phyloP scores from a whole-genome alignment of 2,329 filamentous ascomycete genomes.

The Metarhizium guizhouense region DNA sequence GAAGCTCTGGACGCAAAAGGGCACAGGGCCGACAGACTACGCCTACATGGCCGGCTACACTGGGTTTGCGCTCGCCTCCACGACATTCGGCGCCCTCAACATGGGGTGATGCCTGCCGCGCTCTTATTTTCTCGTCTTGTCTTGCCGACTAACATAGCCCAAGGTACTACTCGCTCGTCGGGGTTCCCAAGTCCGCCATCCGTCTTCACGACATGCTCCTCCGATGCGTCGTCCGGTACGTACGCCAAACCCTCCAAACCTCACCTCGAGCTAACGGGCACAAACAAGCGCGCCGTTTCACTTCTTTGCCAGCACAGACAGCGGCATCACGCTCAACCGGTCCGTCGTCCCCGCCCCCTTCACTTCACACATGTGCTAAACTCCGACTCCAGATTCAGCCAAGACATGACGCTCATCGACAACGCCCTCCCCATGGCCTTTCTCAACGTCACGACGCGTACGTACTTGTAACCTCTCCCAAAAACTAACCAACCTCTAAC shows the following conservation, averaged over 20 bases:
- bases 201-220: constrained; percentile 13
- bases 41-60: constrained; percentile 16
- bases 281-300: constrained; percentile 22
- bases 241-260: background rate
- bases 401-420: constrained; percentile 34
- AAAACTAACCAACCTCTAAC: background rate
- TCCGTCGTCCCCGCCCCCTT: background rate
- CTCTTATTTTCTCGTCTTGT: too few relatives aligned
- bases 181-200: constrained; percentile 14
- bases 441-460: constrained; percentile 19
- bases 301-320: constrained; percentile 32
- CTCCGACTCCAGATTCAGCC: constrained; percentile 21
- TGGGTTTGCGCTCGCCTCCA: constrained; percentile 11
- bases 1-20: constrained; percentile 16
- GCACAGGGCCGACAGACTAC: constrained; percentile 11
- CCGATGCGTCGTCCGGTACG: constrained; percentile 12
- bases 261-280: too few relatives aligned
- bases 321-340: constrained; percentile 30
- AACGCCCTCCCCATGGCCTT: constrained; percentile 15
- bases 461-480: constrained; percentile 10
- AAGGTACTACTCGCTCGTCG: constrained; percentile 17
- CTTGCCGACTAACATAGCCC: background rate
- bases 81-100: constrained; percentile 7
- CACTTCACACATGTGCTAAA: background rate
- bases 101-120: constrained; percentile 1